Percentiles rank a stretch among this genome's conserved stretches.
Conservation (phyloP, 2,329 filamentous ascomycete genomes). For the Trichophyton benhamiae region DNA sequence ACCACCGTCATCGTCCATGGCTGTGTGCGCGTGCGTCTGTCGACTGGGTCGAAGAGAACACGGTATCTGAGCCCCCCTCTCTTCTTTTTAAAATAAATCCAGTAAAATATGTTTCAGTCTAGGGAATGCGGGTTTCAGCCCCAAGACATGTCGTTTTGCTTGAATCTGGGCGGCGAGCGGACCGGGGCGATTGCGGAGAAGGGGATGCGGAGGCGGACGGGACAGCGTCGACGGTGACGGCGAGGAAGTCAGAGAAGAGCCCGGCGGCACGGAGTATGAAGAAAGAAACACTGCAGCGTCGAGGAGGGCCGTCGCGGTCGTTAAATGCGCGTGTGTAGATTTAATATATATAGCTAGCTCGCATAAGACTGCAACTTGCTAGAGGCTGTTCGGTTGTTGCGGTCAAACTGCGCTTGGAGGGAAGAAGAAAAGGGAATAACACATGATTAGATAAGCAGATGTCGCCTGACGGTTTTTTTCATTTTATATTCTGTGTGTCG, state of each 20-base stretch:
- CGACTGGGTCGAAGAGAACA: not conserved
- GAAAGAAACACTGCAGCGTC: not conserved
- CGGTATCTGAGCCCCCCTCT: not conserved
- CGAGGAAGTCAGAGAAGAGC: not conserved
- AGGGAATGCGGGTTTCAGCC: not conserved
- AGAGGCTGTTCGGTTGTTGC: not conserved
- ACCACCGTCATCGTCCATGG: slow-evolving; percentile 11
- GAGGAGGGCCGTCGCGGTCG: not conserved
- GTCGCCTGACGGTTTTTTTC: too few relatives aligned
- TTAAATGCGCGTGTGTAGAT: not conserved
- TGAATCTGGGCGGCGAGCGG: not conserved
- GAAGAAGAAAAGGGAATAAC: not conserved
- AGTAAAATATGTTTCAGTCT: not conserved
- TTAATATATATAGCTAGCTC: not conserved
- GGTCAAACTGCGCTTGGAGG: slow-evolving; percentile 5
- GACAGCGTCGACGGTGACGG: not conserved
- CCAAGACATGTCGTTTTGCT: slow-evolving; percentile 6
- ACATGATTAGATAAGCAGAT: too few relatives aligned
- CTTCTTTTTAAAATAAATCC: too few relatives aligned
- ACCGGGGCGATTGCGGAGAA: not conserved
- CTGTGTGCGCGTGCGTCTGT: not conserved
- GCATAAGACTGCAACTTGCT: not conserved
- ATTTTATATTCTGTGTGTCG: too few relatives aligned
- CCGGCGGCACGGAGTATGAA: not conserved
- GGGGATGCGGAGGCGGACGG: not conserved